Conservation (phyloP, 202 grass and related monocot genomes). For the Sporobolus alterniflorus region DNA sequence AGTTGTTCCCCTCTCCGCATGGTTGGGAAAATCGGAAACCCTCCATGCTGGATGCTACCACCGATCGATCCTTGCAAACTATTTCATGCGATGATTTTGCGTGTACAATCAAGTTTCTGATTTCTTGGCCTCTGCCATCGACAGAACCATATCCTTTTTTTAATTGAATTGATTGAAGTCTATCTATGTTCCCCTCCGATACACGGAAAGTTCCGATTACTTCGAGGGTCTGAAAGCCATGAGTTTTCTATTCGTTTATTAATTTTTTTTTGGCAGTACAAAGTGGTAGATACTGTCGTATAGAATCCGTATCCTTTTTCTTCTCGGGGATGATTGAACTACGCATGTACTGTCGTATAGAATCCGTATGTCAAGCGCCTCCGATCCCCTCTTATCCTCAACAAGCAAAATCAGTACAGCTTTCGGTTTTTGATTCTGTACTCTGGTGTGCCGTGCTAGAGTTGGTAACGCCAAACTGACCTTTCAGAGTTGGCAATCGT, state of each 20-base stretch:
- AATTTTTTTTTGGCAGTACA: neutral
- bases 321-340: neutral
- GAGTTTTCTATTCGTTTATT: neutral
- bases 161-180: neutral
- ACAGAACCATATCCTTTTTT: neutral
- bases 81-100: neutral
- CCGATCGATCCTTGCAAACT: neutral
- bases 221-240: constrained; percentile 3
- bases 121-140: too few species aligned
- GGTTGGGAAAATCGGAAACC: neutral
- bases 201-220: constrained; percentile 11
- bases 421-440: constrained; percentile 46
- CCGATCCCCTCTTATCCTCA: neutral
- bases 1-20: neutral
- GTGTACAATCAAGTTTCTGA: neutral
- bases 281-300: neutral
- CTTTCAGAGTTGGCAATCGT: constrained; percentile 11
- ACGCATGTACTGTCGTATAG: neutral
- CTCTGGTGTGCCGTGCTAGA: constrained; percentile 8
- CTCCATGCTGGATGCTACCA: neutral
- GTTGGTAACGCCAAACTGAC: constrained; percentile 16
- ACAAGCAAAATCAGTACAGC: constrained; percentile 31
- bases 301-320: neutral
- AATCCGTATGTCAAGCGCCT: constrained; percentile 26
- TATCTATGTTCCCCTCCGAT: constrained; percentile 2